Evolutionary conservation across 306 rosid genomes (phyloP).

Genomic region (Cicer chorassanicum): DNA sequence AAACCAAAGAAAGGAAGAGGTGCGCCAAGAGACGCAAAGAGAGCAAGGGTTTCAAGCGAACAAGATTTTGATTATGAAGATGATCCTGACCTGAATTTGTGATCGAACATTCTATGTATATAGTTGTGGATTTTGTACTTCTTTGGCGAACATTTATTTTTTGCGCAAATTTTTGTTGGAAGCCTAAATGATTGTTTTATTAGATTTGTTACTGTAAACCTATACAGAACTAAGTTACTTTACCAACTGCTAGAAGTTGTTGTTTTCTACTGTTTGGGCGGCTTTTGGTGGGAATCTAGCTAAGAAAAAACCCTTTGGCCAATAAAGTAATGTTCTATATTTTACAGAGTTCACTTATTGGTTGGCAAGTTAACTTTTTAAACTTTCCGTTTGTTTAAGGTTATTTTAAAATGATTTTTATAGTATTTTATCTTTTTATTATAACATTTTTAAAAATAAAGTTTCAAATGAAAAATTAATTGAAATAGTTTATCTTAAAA

Average conservation of each 20-base stretch:
- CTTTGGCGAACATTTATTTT: slow-evolving; percentile 35
- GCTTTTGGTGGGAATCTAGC: slow-evolving; percentile 14
- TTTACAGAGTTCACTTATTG: background rate
- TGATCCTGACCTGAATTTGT: slow-evolving; percentile 79
- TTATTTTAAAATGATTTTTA: too few relatives aligned
- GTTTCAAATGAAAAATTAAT: too few relatives aligned
- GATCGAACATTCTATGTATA: slow-evolving; percentile 45
- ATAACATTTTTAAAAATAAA: too few relatives aligned
- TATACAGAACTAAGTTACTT: slow-evolving; percentile 29
- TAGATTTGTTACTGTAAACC: slow-evolving; percentile 7
- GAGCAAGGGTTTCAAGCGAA: slow-evolving; percentile 79
- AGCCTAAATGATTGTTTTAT: slow-evolving; percentile 27
- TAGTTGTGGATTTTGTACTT: slow-evolving; percentile 36
- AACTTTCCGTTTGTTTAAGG: background rate
- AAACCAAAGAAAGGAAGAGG: slow-evolving; percentile 99
- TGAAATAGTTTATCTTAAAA: too few relatives aligned
- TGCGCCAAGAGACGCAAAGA: slow-evolving; percentile 80
- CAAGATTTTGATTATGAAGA: slow-evolving; percentile 98
- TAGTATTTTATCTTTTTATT: too few relatives aligned
- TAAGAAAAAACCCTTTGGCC: slow-evolving; percentile 2
- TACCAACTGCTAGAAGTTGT: background rate
- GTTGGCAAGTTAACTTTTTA: background rate
- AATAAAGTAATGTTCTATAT: background rate
- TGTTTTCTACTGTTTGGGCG: background rate
- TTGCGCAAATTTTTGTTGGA: slow-evolving; percentile 31